Evolutionary conservation across 1,284 basidiomycete genomes (phyloP), one percentile per base, ranked within the genome.

Genomic region (Anthracocystis panici-leucophaei): DNA sequence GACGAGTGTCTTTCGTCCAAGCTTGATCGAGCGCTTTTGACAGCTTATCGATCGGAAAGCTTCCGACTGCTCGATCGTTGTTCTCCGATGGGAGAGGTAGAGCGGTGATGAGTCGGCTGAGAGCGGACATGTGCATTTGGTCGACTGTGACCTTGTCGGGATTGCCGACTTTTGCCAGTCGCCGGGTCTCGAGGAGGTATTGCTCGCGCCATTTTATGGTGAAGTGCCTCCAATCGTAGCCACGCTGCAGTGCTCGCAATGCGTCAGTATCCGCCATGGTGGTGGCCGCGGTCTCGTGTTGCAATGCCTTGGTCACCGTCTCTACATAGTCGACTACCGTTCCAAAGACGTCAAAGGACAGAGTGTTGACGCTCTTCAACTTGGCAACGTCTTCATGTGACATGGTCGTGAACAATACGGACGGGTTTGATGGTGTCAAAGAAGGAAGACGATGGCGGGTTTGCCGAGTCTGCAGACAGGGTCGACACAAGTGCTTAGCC

Each of bases 311-410:
- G 25, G 68, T 71, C 21, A 71, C 56, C 5, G 68, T 65, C 2
- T 59, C 63, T 9, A 65, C 53, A 33, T 67, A 73, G 57, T 73
- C 70, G 18, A 73, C 70, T 27, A 73, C 70, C 16, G 70, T 73
- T 41, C 64, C 70, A 44, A 73, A 73, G 55, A 73, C 64, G 50
- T 73, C 64, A 53, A 66, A 66, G 56, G 50, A 72, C 23, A 72
- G 46, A 46, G 57, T 60, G 18, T 60, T 20, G 20, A 73, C 70
- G 18, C 41, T 21, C 16, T 27, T 40, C 20, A 71, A 20, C 31
- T 33, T 54, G n/a, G 33, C 27, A 8, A 7, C 21, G 40, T 33
- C 56, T 38, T 49, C 16, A 0, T 35, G 4, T 5, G 46, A 35
- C 38, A 40, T 41, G 48, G 29, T 16, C 18, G 5, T 20, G 20